phyloP scores from a whole-genome alignment of 2,329 filamentous ascomycete genomes.

The Aschersonia sp. region DNA sequence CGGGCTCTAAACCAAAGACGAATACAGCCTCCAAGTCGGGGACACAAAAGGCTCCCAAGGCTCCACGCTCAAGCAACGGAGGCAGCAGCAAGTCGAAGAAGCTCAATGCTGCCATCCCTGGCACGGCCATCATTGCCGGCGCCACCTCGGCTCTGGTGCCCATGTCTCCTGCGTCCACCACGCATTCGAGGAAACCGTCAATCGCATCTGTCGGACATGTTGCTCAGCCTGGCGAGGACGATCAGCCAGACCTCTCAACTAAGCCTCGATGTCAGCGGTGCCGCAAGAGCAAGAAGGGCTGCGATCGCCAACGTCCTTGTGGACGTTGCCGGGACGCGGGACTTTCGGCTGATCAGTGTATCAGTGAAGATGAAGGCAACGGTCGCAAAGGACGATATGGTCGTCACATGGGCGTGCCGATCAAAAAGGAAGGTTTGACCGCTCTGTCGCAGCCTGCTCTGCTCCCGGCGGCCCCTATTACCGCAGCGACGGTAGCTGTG shows the following conservation, averaged over 20 bases:
- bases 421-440: constrained; percentile 40
- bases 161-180: constrained; percentile 53
- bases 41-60: constrained; percentile 21
- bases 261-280: constrained; percentile 97
- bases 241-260: constrained; percentile 81
- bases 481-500: constrained; percentile 17
- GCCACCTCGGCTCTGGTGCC: constrained; percentile 19
- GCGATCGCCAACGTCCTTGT: constrained; percentile 90
- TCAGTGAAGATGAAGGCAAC: constrained; percentile 96
- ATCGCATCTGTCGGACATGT: constrained; percentile 41
- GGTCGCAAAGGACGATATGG: constrained; percentile 89
- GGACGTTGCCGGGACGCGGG: constrained; percentile 93
- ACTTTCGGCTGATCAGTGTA: constrained; percentile 80
- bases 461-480: constrained; percentile 29
- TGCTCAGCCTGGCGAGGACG: constrained; percentile 56
- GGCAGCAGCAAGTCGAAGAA: constrained; percentile 36
- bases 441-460: constrained; percentile 21
- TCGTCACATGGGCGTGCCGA: constrained; percentile 54
- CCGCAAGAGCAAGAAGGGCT: constrained; percentile 99
- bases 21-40: constrained; percentile 16
- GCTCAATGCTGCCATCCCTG: constrained; percentile 15
- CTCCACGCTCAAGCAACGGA: constrained; percentile 18
- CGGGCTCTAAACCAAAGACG: constrained; percentile 25
- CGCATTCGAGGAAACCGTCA: constrained; percentile 64
- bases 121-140: not conserved